Conservation (phyloP, 2,329 filamentous ascomycete species). For the Phialemonium atrogriseum region DNA sequence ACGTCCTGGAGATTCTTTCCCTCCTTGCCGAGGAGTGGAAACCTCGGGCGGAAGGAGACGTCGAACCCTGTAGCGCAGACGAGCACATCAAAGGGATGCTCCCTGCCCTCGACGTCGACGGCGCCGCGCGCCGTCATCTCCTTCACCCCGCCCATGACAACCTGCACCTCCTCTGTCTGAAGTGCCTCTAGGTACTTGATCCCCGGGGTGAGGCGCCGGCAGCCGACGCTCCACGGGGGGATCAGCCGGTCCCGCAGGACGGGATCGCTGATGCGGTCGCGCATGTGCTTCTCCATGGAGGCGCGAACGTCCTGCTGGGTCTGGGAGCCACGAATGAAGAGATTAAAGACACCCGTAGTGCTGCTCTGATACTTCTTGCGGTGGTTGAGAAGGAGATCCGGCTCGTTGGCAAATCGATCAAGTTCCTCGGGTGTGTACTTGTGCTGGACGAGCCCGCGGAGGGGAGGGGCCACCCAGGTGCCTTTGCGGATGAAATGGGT, state of each 20-base stretch:
- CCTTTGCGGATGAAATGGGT: slow-evolving; percentile 37
- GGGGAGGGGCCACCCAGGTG: slow-evolving; percentile 32
- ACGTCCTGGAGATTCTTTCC: slow-evolving; percentile 18
- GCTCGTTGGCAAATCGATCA: slow-evolving; percentile 29
- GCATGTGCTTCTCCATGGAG: slow-evolving; percentile 31
- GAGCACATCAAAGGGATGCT: slow-evolving; percentile 16
- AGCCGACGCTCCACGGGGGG: slow-evolving; percentile 22
- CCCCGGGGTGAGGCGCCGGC: slow-evolving; percentile 33
- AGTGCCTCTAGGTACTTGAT: slow-evolving; percentile 31
- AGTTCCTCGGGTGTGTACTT: slow-evolving; percentile 30
- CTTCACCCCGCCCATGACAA: slow-evolving; percentile 26
- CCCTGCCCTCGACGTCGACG: slow-evolving; percentile 15
- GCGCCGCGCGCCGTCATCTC: slow-evolving; percentile 18
- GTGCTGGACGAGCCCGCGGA: slow-evolving; percentile 29
- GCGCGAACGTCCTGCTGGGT: slow-evolving; percentile 28
- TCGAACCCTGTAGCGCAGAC: slow-evolving; percentile 17
- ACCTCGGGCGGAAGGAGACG: slow-evolving; percentile 14
- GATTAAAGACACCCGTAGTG: slow-evolving; percentile 36
- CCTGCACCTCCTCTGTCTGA: slow-evolving; percentile 28
- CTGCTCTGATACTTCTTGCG: slow-evolving; percentile 35
- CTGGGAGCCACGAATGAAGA: slow-evolving; percentile 32
- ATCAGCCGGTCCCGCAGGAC: slow-evolving; percentile 14
- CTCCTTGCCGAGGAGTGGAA: slow-evolving; percentile 36
- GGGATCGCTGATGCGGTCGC: slow-evolving; percentile 21
- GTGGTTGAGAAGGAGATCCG: slow-evolving; percentile 27